phyloP scores from a whole-genome alignment of 352 stramenopile species.

The Phytophthora tentaculata region DNA sequence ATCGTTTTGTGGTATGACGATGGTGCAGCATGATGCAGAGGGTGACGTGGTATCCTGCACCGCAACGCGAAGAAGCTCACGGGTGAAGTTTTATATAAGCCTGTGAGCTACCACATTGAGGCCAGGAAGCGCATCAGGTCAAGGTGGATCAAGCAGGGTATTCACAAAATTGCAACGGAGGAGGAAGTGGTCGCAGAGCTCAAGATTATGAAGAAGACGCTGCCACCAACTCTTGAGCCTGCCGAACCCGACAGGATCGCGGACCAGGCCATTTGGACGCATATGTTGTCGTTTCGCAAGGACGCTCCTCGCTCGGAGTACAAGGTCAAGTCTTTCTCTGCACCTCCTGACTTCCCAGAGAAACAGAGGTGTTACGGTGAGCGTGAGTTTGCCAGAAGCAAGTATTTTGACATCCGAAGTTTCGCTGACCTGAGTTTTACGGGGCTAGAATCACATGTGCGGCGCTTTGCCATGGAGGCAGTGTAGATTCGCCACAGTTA shows the following conservation, averaged over 20 bases:
- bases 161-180: slow-evolving; percentile 20
- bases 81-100: slow-evolving; percentile 29
- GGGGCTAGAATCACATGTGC: slow-evolving; percentile 34
- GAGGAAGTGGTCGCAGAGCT: slow-evolving; percentile 28
- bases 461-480: slow-evolving; percentile 43
- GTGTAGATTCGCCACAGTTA: slow-evolving; percentile 15
- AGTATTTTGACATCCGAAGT: slow-evolving; percentile 40
- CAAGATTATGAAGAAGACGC: slow-evolving; percentile 24
- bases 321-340: slow-evolving; percentile 58
- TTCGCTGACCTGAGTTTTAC: slow-evolving; percentile 34
- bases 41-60: slow-evolving; percentile 52
- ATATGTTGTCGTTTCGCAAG: slow-evolving; percentile 64
- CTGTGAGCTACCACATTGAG: slow-evolving; percentile 30
- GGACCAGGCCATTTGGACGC: slow-evolving; percentile 65
- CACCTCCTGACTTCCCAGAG: slow-evolving; percentile 34
- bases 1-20: slow-evolving; percentile 45
- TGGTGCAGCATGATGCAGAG: slow-evolving; percentile 42
- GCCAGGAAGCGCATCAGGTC: slow-evolving; percentile 28
- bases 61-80: slow-evolving; percentile 58
- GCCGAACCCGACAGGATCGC: slow-evolving; percentile 30
- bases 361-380: slow-evolving; percentile 67
- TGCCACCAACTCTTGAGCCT: slow-evolving; percentile 23
- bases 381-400: slow-evolving; percentile 26
- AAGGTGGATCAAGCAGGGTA: slow-evolving; percentile 28
- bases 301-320: slow-evolving; percentile 42